Base-by-base conservation (phyloP, 805 yeast species). In the Cyberlindnera petersonii region DNA sequence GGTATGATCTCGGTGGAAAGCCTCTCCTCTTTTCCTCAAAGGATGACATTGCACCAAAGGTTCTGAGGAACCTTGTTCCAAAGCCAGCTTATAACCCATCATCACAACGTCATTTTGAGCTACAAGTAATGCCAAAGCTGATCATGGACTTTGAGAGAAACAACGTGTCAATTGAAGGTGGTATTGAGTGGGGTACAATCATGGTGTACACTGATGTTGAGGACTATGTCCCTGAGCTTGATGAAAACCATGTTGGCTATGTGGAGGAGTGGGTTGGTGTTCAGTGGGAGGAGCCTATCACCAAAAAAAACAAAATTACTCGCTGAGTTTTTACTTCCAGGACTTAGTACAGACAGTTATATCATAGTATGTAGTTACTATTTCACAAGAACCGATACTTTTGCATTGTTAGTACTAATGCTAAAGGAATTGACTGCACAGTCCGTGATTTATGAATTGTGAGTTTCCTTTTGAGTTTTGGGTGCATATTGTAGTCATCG, bases 131-230 rank as follows among this genome's bases (percentile, higher is more conserved):
- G 97, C 98, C 98, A 3, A 86, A 86, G 58, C 77, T 88, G 37
- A 91, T 93, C 37, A 68, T 86, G 35, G 91, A 86, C 53, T 68
- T 93, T 31, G 97, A 91, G 56, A 69, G 68, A 30, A 61, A 64
- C 21, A 54, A 59, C 23, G 39, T 53, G 64, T 50, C 55, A 59
- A 41, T 71, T 60, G 52, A 72, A 30, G 77, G 77, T 24, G 97
- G 98, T 10, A 91, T 91, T 95, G 94, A 91, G 46, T 93, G 98
- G 98, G 98, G 97, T 2, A 85, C 98, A 0, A 84, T 93, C 22
- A 65, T 86, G 19, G 84, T 91, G 2, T 85, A 80, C 29, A 86
- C 96, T 0, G 88, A 86, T 49, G 61, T 63, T 7, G 80, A 77
- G 47, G 94, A 86, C 55, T 76, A 66, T 44, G 61, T 68, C 13